Evolutionary conservation across 768 basidiomycete genomes (phyloP), one percentile per base, ranked within the genome.

Genomic region (Boletus insuetus): DNA sequence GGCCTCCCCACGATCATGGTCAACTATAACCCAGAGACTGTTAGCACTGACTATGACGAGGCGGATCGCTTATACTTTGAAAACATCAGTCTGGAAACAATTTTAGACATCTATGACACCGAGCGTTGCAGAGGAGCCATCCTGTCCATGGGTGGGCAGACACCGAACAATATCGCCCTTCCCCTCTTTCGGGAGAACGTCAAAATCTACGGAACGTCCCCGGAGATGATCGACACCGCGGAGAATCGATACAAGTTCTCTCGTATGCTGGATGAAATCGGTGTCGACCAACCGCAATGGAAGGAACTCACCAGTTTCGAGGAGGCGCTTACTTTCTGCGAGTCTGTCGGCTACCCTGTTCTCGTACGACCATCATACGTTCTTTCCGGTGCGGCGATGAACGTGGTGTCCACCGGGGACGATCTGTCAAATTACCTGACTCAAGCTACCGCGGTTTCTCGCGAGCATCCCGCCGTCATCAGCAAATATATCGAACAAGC

Each of bases 171-270:
- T 73, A 98, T 99, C 61, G 94, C 96, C 6, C 79, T 99, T 37
- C 92, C 91, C 2, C 77, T 99, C n/a, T 85, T 87, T 75, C 93
- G 96, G 60, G 91, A 98, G 75, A 98, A 96, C 65, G 95, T 97
- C 75, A 94, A 94, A 76, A 96, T 99, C 57, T 95, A 96, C 69
- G 96, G 96, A 34, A 99, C 96, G 2, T 98, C 95, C 4, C 96
- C 96, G 2, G 96, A 98, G 77, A 97, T 97, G 93, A 98, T 99
- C 65, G 96, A 99, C 65, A 98, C 94, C 6, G 96, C 97, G 7
- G 96, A 99, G 79, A 98, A 99, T 71, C 81, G 96, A 58, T 98
- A 91, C 89, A 99, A 99, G 78, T 99, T 99, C 79, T 98, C 96
- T 49, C 93, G 97, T 52, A 82, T 98, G 69, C 74, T 98, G 58